These are phyloP conservation scores for Annulohypoxylon truncatum DNA, from an alignment of 2,329 filamentous ascomycete genomes.

Conservation along the genomic window DNA sequence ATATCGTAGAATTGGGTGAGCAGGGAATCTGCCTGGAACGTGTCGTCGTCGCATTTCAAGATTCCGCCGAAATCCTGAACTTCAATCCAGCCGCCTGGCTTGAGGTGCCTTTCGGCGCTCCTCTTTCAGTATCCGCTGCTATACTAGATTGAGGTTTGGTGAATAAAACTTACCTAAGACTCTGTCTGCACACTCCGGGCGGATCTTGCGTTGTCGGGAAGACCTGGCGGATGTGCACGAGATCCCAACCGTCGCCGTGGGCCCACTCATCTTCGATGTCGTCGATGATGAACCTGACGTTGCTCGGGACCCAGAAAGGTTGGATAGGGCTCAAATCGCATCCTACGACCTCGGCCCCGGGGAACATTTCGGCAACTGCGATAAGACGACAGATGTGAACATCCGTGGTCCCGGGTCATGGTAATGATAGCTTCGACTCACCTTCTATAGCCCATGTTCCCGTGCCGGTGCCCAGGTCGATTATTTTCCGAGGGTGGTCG, in stretches of 20 bases:
- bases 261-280: slow-evolving; percentile 64
- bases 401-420: background rate
- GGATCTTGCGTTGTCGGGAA: slow-evolving; percentile 58
- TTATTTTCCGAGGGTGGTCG: slow-evolving; percentile 37
- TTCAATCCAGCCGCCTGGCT: slow-evolving; percentile 45
- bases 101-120: slow-evolving; percentile 40
- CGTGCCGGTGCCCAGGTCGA: slow-evolving; percentile 54
- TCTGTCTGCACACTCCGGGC: slow-evolving; percentile 14
- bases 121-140: background rate
- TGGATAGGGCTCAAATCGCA: slow-evolving; percentile 44
- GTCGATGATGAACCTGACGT: slow-evolving; percentile 65
- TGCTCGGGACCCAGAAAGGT: slow-evolving; percentile 57
- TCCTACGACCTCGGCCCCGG: slow-evolving; percentile 39
- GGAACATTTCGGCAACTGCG: slow-evolving; percentile 39
- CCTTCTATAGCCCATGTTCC: slow-evolving; percentile 57
- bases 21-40: slow-evolving; percentile 29
- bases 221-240: slow-evolving; percentile 62
- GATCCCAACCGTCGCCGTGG: slow-evolving; percentile 60
- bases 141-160: background rate
- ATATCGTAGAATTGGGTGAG: slow-evolving; percentile 34
- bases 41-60: slow-evolving; percentile 43
- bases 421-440: slow-evolving; percentile 14
- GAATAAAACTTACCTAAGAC: slow-evolving; percentile 11
- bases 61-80: slow-evolving; percentile 41
- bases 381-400: background rate